A percentile compares a stretch with the other conserved stretches of the same genome.
These are phyloP conservation scores for Nelumbo lutea DNA, from an alignment of 164 flowering plant genomes.

Conservation along the genomic window DNA sequence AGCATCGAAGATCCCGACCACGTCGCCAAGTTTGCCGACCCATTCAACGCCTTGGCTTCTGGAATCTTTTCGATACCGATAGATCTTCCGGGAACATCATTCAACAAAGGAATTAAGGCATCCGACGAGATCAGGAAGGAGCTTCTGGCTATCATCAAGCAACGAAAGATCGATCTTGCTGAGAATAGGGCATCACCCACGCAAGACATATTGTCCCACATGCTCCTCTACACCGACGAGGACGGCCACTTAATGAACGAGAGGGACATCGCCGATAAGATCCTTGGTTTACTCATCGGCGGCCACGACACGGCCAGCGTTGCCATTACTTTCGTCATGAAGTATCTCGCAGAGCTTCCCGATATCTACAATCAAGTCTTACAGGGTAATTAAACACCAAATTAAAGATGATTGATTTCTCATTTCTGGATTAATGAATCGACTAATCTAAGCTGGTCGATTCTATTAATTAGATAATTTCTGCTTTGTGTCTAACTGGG, in stretches of 20 bases:
- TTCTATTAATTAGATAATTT: too few species aligned
- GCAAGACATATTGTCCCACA: constrained; percentile 40
- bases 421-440: too few species aligned
- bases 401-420: too few species aligned
- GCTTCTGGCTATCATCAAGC: constrained; percentile 26
- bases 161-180: constrained; percentile 26
- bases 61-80: constrained; percentile 25
- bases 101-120: constrained; percentile 34
- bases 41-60: background rate
- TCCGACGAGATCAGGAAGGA: constrained; percentile 25
- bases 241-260: constrained; percentile 8
- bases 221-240: constrained; percentile 30
- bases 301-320: constrained; percentile 32
- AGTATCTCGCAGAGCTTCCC: constrained; percentile 38
- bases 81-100: constrained; percentile 45
- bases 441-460: too few species aligned
- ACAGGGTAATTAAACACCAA: constrained; percentile 21
- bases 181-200: constrained; percentile 25
- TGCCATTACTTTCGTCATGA: too few species aligned
- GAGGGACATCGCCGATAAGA: constrained; percentile 39
- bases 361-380: constrained; percentile 32
- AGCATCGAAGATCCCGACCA: constrained; percentile 12
- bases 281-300: constrained; percentile 38
- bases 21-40: constrained; percentile 15
- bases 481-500: background rate